Evolutionary conservation across 176 grass and related monocot genomes (phyloP), one percentile per base, ranked within the genome.

Genomic region (Paspalum notatum): DNA sequence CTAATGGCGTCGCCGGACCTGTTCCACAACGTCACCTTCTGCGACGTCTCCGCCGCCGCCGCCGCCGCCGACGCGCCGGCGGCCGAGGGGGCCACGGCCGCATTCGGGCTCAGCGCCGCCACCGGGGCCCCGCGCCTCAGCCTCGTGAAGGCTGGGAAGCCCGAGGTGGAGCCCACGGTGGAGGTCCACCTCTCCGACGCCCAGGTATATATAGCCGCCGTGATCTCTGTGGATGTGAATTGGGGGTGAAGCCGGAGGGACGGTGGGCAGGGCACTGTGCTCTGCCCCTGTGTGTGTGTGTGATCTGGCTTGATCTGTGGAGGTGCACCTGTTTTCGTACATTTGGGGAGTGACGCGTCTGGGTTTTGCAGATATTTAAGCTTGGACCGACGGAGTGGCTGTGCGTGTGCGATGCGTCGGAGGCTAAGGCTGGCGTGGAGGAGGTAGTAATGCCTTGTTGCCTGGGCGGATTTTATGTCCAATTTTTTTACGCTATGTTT

Each of bases 311-410:
- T 11, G 67, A 53, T 59, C 58, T 0, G 17, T 10, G 52, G 63
- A 46, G 67, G 38, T 24, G 21, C 2, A 5, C 13, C 2, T 22
- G 4, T 24, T 76, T 22, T 55, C 6, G 16, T 12, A 59, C 8
- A 37, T 54, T 47, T 51, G 55, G 12, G 52, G 62, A 62, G 51
- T 85, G 27, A 70, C 21, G 0, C 2, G 79, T 48, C 64, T 90
- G 53, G 18, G 14, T 75, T 79, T 32, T 82, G 62, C 85, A 99
- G 97, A 83, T 99, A 43, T 99, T 93, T 68, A 77, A 75, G 75
- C 71, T 96, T 71, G 89, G 91, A 9, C 80, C 58, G 59, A 67
- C 37, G 54, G 88, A 90, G 43, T 93, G 94, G 97, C 82, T 99
- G 25, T 95, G 91, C 62, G 82, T 96, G 21, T 91, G 68, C 53